Percentiles rank a stretch among this genome's conserved stretches.
Conservation (phyloP, 768 basidiomycete species). For the Boletus pseudopeckii region DNA sequence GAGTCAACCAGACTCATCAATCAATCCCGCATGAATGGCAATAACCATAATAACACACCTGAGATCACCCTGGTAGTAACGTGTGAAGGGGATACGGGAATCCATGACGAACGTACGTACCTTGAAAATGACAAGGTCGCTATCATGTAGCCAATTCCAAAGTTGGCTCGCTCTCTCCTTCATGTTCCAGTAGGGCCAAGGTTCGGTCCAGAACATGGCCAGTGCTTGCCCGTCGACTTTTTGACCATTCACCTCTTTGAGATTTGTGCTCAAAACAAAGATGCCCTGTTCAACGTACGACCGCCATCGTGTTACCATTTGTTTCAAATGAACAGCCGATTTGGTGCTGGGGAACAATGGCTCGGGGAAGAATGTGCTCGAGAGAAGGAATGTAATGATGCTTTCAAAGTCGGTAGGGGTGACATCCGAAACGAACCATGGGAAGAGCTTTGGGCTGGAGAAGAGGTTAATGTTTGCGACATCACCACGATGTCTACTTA, state of each 20-base stretch:
- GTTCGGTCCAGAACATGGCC: conserved; percentile 68
- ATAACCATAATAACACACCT: conserved; percentile 57
- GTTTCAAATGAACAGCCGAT: conserved; percentile 43
- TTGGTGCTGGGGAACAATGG: conserved; percentile 22
- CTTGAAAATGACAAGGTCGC: conserved; percentile 83
- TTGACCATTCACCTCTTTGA: conserved; percentile 25
- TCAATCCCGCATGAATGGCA: neutral
- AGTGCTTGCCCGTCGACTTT: conserved; percentile 26
- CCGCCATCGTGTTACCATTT: conserved; percentile 71
- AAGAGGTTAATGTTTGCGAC: conserved; percentile 9
- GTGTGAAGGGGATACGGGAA: neutral
- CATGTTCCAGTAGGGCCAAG: conserved; percentile 78
- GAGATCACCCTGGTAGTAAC: conserved; percentile 67
- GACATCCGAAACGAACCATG: conserved; percentile 97
- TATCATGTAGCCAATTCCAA: conserved; percentile 46
- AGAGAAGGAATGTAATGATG: conserved; percentile 55
- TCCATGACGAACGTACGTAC: conserved; percentile 32
- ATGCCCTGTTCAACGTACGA: conserved; percentile 62
- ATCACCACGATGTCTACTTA: conserved; percentile 35
- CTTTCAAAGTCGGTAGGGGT: conserved; percentile 78
- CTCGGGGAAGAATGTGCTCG: conserved; percentile 54
- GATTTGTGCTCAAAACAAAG: conserved; percentile 58
- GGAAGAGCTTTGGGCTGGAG: conserved; percentile 83
- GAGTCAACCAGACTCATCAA: conserved; percentile 1
- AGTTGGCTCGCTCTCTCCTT: conserved; percentile 47